Base-by-base conservation (phyloP, 2,329 filamentous ascomycete species). In the Diaporthe batatas region DNA sequence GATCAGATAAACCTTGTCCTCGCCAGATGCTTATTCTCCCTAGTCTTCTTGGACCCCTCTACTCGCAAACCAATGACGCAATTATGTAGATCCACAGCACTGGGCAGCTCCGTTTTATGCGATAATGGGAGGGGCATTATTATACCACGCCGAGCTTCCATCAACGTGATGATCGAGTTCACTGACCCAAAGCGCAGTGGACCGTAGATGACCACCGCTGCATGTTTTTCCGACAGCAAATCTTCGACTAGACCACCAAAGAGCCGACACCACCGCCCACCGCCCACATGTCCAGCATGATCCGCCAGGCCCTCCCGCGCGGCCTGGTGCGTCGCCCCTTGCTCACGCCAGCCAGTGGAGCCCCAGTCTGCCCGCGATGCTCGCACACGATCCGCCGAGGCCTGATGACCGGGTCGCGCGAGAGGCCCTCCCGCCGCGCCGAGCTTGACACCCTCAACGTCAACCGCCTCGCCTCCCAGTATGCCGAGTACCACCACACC, bases 381-480 rank as follows among this genome's bases (percentile, higher is more conserved):
- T 68, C 73, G 54, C 69, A 64, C 39, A 62, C 62, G 14, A 42
- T 42, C 53, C 78, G 79, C 57, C 83, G 84, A 62, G 82, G 81
- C n/a, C 79, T 86, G 69, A 75, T 83, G 65, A 76, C 77, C 68
- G 74, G 77, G 53, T 74, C 75, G 49, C 74, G 75, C 57, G 53
- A 47, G 32, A 68, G 51, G 25, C 44, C 75, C 10, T 75, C 78
- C 1, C 68, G 77, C 23, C 75, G 80, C 32, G 82, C 84, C 39
- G 81, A 84, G 11, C 79, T 85, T 65, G 86, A 90, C 73, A 84
- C 83, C 34, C 82, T 89, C 74, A 85, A 90, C 75, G 77, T 90
- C 74, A 81, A 83, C 73, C 84, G 82, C 72, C 84, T 90, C 75
- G 82, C 85, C 55, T 79, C 81, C 51, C 79, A 86, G 72, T 82